Evolutionary conservation across 2,329 filamentous ascomycete genomes (phyloP), one percentile per base, ranked within the genome.

Genomic region (Ophiostoma montium): DNA sequence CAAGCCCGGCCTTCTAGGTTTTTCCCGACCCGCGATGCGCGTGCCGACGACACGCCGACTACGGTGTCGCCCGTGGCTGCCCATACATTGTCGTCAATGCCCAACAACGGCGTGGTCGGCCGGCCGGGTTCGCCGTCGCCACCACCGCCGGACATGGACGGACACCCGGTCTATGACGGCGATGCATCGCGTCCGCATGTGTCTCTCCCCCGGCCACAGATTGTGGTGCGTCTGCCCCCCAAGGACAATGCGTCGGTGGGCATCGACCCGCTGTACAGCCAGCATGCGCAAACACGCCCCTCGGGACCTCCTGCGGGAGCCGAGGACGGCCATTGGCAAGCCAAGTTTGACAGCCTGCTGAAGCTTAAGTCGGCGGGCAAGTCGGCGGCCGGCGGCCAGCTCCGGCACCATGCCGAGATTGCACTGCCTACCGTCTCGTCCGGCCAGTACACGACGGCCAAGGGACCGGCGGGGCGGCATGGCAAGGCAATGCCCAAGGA

Each of bases 281-380:
- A 44, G n/a, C 30, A 33, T 18, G 27, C 27, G 30, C 42, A 33
- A 19, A 33, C 39, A 15, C 39, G 39, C 11, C 16, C 23, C 6
- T 30, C 39, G 23, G 39, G 13, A 30, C 39, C n/a, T 4, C 23
- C 23, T 23, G 42, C 35, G 12, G 42, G 18, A 13, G 18, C 21
- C 9, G 52, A 53, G 6, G 50, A 47, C 31, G 36, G 42, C 3
- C 52, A 51, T 2, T 58, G 88, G 88, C 87, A 94, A 63, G 82
- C 84, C 57, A 80, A 80, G 58, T 88, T 95, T 62, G 88, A 94
- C 63, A 81, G 75, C 42, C 72, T 94, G 41, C 73, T 95, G 33
- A 76, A 80, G 56, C 78, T 44, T 4, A 16, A 30, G 2, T 44
- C 42, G 30, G 10, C 27, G 13, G 42, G 78, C 35, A 88, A 84